Evolutionary conservation across 176 grass and related monocot species (phyloP), one percentile per base, ranked within the genome.

Genomic region (Stipa capillata): DNA sequence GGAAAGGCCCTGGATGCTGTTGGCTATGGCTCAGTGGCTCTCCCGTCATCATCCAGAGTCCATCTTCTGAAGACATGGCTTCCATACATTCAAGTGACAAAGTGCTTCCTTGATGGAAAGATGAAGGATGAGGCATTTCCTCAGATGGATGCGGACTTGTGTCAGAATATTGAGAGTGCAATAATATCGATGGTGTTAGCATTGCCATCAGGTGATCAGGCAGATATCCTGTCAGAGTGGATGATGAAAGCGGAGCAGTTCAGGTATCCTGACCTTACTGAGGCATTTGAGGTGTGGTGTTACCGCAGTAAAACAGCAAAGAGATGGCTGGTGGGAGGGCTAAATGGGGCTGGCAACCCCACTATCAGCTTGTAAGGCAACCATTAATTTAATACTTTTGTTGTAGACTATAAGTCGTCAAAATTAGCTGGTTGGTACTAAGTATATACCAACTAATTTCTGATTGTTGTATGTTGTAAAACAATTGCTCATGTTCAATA

Each of bases 261-360:
- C 73, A 87, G 61, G 47, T 98, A 98, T 82, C 96, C 96, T 53
- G 92, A 98, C 82, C 84, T 98, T 39, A 98, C 87, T 2, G 96
- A 98, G 85, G 96, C 92, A 60, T 98, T 98, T 41, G 96, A 94
- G 65, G 86, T 98, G 42, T 98, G 96, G 96, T 98, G 96, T 70
- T 98, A 92, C 79, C 85, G 88, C 57, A 82, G 85, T 77, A 98
- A 94, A 88, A 85, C 87, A 25, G 90, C 96, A 43, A 92, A 94
- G 58, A 92, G 96, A 58, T 85, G 96, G 69, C 50, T 93, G 27
- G 50, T 84, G 66, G 68, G 58, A 7, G 73, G 69, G 11, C 29
- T 90, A 50, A 70, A 93, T 85, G 90, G 86, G 57, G 64, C 71
- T 58, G 75, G 79, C 35, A 93, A 93, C 20, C 63, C 82, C 45